Percentiles rank a stretch among this genome's conserved stretches.
Evolutionary conservation across 192 early-diverging fungal species (phyloP).

Genomic region (Backusella liffmaniae): DNA sequence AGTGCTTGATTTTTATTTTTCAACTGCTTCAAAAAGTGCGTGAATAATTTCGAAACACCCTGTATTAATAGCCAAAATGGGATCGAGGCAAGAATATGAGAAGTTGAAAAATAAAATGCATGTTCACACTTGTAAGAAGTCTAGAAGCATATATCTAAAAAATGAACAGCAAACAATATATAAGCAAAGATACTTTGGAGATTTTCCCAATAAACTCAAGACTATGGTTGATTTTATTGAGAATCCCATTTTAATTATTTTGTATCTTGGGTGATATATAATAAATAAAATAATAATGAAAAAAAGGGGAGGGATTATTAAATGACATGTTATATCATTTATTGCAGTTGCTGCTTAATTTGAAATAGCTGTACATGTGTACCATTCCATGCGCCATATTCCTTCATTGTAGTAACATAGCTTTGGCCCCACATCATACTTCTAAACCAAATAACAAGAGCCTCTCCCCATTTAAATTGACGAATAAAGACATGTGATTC

Average conservation of each 20-base stretch:
- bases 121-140: not conserved
- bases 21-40: too few species aligned
- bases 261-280: not conserved
- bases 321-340: not conserved
- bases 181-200: not conserved
- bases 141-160: not conserved
- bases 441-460: slow-evolving; percentile 69
- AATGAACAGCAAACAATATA: not conserved
- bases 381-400: slow-evolving; percentile 65
- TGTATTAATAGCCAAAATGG: not conserved
- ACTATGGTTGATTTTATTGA: not conserved
- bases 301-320: not conserved
- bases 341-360: slow-evolving; percentile 28
- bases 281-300: not conserved
- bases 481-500: slow-evolving; percentile 53
- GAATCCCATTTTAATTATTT: not conserved
- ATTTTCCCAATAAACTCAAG: not conserved
- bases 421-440: slow-evolving; percentile 70
- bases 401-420: slow-evolving; percentile 56
- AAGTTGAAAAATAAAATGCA: not conserved
- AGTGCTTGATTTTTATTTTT: too few species aligned
- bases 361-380: slow-evolving; percentile 59
- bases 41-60: too few species aligned
- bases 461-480: slow-evolving; percentile 60
- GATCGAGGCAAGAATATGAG: not conserved